Conservation (phyloP, 1,284 basidiomycete species). For the Ganoderma meredithae region DNA sequence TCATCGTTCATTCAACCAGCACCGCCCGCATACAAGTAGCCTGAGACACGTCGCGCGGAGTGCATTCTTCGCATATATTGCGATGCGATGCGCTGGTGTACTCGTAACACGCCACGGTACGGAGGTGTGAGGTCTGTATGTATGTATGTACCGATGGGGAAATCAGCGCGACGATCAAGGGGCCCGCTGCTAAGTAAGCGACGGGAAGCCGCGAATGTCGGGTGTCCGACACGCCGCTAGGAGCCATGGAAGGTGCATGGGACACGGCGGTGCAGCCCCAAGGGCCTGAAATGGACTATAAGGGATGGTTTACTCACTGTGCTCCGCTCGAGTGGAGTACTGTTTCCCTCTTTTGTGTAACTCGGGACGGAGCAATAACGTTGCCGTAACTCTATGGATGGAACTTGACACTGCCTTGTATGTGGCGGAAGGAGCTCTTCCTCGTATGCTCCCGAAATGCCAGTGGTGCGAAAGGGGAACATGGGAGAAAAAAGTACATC, state of each 20-base stretch:
- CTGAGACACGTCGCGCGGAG: neutral
- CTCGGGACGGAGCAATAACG: neutral
- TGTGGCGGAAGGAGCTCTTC: neutral
- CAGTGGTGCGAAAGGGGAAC: neutral
- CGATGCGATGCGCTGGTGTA: neutral
- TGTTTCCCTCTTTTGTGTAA: neutral
- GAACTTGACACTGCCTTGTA: neutral
- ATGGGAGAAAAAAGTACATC: neutral
- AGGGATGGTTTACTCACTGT: neutral
- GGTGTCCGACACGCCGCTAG: neutral
- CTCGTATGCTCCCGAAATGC: neutral
- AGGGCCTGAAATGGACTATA: neutral
- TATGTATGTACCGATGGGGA: neutral
- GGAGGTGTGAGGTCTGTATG: neutral
- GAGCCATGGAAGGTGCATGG: neutral
- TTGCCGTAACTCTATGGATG: neutral
- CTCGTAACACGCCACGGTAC: neutral
- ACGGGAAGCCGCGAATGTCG: neutral
- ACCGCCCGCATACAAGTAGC: neutral
- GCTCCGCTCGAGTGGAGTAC: neutral
- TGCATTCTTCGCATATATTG: neutral
- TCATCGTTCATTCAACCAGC: neutral
- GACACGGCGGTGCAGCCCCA: neutral
- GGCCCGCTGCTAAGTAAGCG: neutral
- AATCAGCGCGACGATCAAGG: conserved; percentile 1